phyloP scores from a whole-genome alignment of 768 basidiomycete species.

The Wakefieldia striispora region DNA sequence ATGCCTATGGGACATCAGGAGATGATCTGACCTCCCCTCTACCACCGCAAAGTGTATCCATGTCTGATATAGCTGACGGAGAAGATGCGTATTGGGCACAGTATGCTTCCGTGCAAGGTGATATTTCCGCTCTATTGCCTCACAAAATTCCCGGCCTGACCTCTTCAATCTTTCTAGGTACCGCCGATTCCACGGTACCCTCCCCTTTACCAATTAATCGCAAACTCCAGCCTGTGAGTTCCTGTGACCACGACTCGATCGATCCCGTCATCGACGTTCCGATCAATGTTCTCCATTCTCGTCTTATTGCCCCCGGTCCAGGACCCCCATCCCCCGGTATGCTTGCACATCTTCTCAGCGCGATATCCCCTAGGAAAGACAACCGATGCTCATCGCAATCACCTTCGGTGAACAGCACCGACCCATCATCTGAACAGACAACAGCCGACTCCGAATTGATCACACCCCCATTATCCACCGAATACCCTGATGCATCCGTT shows the following conservation, averaged over 20 bases:
- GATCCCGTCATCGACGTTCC: constrained; percentile 13
- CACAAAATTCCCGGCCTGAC: constrained; percentile 6
- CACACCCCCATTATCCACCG: constrained; percentile 20
- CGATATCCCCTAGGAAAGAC: constrained; percentile 26
- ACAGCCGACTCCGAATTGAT: constrained; percentile 22
- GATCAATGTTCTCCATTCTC: constrained; percentile 18
- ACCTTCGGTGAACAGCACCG: constrained; percentile 4
- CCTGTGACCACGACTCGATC: constrained; percentile 1
- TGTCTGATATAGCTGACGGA: constrained; percentile 10
- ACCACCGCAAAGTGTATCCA: constrained; percentile 17
- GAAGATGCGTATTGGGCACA: constrained; percentile 79
- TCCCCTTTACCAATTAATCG: constrained; percentile 39
- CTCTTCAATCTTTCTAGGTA: constrained; percentile 41
- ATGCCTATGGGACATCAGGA: constrained; percentile 50
- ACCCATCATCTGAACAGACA: constrained; percentile 15
- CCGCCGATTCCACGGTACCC: constrained; percentile 69
- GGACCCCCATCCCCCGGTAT: constrained; percentile 27
- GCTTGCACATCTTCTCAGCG: constrained; percentile 26
- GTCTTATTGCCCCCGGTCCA: constrained; percentile 1
- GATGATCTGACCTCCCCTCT: constrained; percentile 23
- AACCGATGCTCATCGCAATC: constrained; percentile 2
- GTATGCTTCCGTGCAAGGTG: constrained; percentile 70
- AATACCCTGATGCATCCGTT: constrained; percentile 8
- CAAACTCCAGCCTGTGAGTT: constrained; percentile 19
- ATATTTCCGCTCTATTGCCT: constrained; percentile 17